A percentile compares a stretch with the other conserved stretches of the same genome.
Conservation (phyloP, 2,329 filamentous ascomycete species). For the Ophiostoma piceae region DNA sequence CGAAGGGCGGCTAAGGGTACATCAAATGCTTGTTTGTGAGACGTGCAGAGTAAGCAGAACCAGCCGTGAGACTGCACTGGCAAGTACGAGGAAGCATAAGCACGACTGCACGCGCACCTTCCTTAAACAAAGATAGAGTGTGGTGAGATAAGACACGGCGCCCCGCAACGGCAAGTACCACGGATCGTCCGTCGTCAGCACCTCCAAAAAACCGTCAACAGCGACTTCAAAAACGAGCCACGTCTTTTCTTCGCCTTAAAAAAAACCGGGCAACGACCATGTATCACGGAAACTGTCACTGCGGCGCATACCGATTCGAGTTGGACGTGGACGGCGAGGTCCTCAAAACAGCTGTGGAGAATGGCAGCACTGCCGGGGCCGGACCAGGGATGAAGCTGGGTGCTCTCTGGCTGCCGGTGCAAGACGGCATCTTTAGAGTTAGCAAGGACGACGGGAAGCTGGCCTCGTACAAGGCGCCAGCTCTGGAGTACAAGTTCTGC, state of each 20-base stretch:
- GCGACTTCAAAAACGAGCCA: not conserved
- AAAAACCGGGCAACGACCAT: not conserved
- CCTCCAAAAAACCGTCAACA: not conserved
- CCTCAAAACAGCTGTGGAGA: not conserved
- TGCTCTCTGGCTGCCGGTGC: conserved; percentile 14
- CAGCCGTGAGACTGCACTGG: not conserved
- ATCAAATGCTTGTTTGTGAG: not conserved
- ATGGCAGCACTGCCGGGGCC: not conserved
- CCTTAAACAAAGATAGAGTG: not conserved
- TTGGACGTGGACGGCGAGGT: conserved; percentile 3
- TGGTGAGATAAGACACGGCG: not conserved
- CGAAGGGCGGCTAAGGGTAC: not conserved
- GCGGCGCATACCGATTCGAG: conserved; percentile 24
- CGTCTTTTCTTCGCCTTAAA: not conserved
- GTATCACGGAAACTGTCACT: conserved; percentile 24
- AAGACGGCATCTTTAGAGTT: not conserved
- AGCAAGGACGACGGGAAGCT: conserved; percentile 16
- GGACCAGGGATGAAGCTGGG: conserved; percentile 19
- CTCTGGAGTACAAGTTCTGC: conserved; percentile 22
- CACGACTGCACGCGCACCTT: not conserved
- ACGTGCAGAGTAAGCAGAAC: not conserved
- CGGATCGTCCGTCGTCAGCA: not conserved
- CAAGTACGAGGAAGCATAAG: not conserved
- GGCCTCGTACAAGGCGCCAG: not conserved
- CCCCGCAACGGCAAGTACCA: not conserved